Evolutionary conservation across 371 early-diverging fungal species (phyloP).

Genomic region (Rhizopus microsporus): DNA sequence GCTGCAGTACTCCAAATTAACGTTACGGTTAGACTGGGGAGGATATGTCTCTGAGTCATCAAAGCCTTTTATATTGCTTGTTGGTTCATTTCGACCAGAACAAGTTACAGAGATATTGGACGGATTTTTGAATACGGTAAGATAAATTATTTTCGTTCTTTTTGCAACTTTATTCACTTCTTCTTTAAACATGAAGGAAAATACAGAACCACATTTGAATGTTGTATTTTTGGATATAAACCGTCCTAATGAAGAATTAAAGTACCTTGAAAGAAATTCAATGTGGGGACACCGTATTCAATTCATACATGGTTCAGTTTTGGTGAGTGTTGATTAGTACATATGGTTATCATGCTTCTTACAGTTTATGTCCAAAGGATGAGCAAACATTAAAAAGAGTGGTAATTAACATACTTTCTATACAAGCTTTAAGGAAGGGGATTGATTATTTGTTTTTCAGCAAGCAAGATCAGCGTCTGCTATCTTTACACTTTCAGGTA

Average conservation of each 20-base stretch:
- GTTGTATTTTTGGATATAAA: conserved; percentile 61
- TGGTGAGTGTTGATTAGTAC: conserved; percentile 23
- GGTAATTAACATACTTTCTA: conserved; percentile 24
- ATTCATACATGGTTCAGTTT: conserved; percentile 48
- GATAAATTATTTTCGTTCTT: not conserved
- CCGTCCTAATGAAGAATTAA: conserved; percentile 54
- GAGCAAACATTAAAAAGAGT: conserved; percentile 46
- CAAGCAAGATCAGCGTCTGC: conserved; percentile 49
- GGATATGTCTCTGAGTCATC: conserved; percentile 48
- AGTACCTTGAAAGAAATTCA: conserved; percentile 42
- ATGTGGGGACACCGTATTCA: conserved; percentile 47
- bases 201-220: conserved; percentile 42
- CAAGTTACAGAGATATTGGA: conserved; percentile 62
- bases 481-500: conserved; percentile 57
- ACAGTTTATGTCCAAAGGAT: conserved; percentile 19
- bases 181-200: conserved; percentile 30
- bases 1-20: too few relatives aligned
- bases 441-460: conserved; percentile 15
- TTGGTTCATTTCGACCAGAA: conserved; percentile 58
- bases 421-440: not conserved
- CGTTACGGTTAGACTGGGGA: conserved; percentile 34
- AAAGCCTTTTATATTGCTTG: conserved; percentile 62
- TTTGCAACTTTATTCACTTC: not conserved
- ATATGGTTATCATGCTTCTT: not conserved
- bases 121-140: conserved; percentile 63